Conservation (phyloP, 805 yeast genomes). For the Yarrowia sp. region DNA sequence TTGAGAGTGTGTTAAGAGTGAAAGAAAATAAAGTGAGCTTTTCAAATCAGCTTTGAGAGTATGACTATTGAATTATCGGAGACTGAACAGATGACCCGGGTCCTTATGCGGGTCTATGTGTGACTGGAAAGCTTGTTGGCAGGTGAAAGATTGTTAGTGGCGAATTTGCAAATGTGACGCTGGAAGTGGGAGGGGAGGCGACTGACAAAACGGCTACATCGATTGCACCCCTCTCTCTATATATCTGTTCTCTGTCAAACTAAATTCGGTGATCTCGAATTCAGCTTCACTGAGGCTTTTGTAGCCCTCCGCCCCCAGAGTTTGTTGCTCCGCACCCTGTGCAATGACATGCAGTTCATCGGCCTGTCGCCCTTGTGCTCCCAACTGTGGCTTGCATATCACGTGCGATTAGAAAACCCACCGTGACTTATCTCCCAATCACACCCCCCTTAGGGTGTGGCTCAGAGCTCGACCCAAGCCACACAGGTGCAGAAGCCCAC, state of each 20-base stretch:
- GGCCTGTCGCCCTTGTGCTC: slow-evolving; percentile 8
- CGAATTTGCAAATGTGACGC: not conserved
- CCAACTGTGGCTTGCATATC: slow-evolving; percentile 33
- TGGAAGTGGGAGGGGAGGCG: no score
- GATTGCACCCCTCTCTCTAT: no score
- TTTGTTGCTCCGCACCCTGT: slow-evolving; percentile 21
- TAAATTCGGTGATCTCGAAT: no score
- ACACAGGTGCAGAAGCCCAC: slow-evolving; percentile 17
- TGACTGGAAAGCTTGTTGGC: slow-evolving; percentile 20
- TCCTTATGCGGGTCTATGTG: slow-evolving; percentile 31
- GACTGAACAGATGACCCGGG: slow-evolving; percentile 32
- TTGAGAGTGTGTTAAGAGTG: not conserved
- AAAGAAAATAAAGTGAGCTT: not conserved
- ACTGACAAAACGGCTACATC: no score
- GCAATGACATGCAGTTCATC: slow-evolving; percentile 31
- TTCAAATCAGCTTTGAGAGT: slow-evolving; percentile 2
- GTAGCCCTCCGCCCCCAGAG: slow-evolving; percentile 2
- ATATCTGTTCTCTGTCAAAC: no score
- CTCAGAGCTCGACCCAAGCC: slow-evolving; percentile 29
- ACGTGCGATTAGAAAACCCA: slow-evolving; percentile 30
- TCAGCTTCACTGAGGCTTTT: slow-evolving; percentile 13
- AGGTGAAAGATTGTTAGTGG: slow-evolving; percentile 30
- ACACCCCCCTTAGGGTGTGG: slow-evolving; percentile 10
- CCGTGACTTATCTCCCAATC: slow-evolving; percentile 21
- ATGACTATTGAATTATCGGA: slow-evolving; percentile 22